A percentile compares a stretch with the other conserved stretches of the same genome.
phyloP scores from a whole-genome alignment of 2,329 filamentous ascomycete species.

The Penicillium sp. region DNA sequence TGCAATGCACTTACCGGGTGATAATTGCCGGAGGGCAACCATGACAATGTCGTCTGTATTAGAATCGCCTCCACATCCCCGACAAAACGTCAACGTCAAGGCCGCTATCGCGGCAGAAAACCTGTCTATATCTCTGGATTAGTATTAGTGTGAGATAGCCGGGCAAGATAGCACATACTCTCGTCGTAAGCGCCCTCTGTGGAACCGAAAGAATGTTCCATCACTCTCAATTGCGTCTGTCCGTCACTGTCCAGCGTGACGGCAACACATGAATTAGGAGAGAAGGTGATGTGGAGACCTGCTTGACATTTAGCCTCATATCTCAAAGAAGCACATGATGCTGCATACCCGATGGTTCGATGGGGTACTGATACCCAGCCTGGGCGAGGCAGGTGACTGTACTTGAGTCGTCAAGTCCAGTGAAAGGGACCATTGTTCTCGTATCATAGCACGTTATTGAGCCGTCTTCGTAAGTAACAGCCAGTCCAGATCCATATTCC shows the following conservation, averaged over 20 bases:
- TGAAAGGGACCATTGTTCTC: slow-evolving; percentile 68
- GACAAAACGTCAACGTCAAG: slow-evolving; percentile 57
- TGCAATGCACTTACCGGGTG: slow-evolving; percentile 38
- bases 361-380: slow-evolving; percentile 72
- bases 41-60: slow-evolving; percentile 73
- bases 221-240: slow-evolving; percentile 39
- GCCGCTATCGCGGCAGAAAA: slow-evolving; percentile 60
- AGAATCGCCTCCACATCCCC: slow-evolving; percentile 48
- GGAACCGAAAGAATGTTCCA: slow-evolving; percentile 44
- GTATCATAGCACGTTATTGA: slow-evolving; percentile 79
- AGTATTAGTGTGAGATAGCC: neutral
- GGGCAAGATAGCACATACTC: slow-evolving; percentile 28
- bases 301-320: slow-evolving; percentile 5
- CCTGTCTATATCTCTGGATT: slow-evolving; percentile 32
- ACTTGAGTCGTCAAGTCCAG: slow-evolving; percentile 63
- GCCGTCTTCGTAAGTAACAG: slow-evolving; percentile 76
- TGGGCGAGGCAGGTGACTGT: slow-evolving; percentile 72
- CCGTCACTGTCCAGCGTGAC: slow-evolving; percentile 41
- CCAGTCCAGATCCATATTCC: slow-evolving; percentile 70
- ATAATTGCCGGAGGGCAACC: slow-evolving; percentile 57
- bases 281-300: slow-evolving; percentile 44
- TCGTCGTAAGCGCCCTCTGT: slow-evolving; percentile 39
- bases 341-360: slow-evolving; percentile 63
- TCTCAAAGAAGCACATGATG: neutral
- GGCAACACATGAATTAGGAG: slow-evolving; percentile 46